phyloP scores from a whole-genome alignment of 2,329 filamentous ascomycete genomes.

The Aureobasidium subglaciale region DNA sequence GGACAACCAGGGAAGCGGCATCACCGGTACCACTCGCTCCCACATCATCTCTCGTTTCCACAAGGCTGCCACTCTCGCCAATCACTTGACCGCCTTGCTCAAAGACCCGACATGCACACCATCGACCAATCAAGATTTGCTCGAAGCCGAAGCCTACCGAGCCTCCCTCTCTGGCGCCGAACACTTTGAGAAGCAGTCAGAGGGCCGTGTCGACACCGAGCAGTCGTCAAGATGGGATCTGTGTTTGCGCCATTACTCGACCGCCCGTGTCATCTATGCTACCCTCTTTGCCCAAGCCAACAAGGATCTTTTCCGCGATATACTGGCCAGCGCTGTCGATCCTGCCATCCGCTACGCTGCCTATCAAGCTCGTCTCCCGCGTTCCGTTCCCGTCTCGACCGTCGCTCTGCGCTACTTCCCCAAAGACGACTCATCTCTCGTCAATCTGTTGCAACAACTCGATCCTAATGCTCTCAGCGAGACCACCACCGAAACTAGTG shows the following conservation, averaged over 20 bases:
- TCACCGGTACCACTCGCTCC: slow-evolving; percentile 70
- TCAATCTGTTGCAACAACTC: slow-evolving; percentile 61
- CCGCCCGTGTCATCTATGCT: slow-evolving; percentile 74
- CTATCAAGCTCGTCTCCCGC: slow-evolving; percentile 81
- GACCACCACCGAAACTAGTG: slow-evolving; percentile 13
- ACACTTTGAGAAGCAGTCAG: slow-evolving; percentile 74
- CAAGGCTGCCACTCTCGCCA: slow-evolving; percentile 68
- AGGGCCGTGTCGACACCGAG: slow-evolving; percentile 33
- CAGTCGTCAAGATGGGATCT: slow-evolving; percentile 58
- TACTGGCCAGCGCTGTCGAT: slow-evolving; percentile 79
- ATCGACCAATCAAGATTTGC: slow-evolving; percentile 62
- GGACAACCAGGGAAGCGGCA: slow-evolving; percentile 63
- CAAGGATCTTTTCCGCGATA: slow-evolving; percentile 76
- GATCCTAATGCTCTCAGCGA: slow-evolving; percentile 62
- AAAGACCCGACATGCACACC: slow-evolving; percentile 55
- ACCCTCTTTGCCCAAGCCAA: slow-evolving; percentile 60
- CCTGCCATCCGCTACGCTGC: slow-evolving; percentile 91
- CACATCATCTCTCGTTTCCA: slow-evolving; percentile 83
- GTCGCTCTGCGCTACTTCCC: slow-evolving; percentile 78
- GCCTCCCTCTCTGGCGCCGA: slow-evolving; percentile 68
- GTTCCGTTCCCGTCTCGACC: slow-evolving; percentile 71
- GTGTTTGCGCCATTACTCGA: slow-evolving; percentile 68
- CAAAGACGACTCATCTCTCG: slow-evolving; percentile 53
- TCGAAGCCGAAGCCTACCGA: slow-evolving; percentile 82
- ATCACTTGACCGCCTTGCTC: slow-evolving; percentile 60